These are phyloP conservation scores for Fusarium anthophilum DNA, from an alignment of 2,329 filamentous ascomycete species.

Conservation along the genomic window DNA sequence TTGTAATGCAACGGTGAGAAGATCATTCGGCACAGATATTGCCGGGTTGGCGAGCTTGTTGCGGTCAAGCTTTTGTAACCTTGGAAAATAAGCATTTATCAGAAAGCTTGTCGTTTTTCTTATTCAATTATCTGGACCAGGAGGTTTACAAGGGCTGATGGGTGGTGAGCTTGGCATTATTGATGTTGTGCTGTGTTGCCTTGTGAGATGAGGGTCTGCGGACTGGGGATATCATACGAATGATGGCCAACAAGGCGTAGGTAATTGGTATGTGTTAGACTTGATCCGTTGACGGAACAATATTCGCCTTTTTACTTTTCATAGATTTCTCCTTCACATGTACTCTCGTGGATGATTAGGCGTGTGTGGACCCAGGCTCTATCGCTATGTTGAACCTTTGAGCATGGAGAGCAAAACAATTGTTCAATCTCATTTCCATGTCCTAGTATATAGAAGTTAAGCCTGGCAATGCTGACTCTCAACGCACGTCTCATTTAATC, in stretches of 20 bases:
- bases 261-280: neutral
- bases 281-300: neutral
- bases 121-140: neutral
- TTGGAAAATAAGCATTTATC: conserved; percentile 2
- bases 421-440: neutral
- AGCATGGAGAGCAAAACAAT: neutral
- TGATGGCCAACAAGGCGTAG: neutral
- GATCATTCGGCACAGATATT: neutral
- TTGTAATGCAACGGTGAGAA: conserved; percentile 10
- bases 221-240: neutral
- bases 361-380: neutral
- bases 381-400: neutral
- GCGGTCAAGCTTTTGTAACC: conserved; percentile 23
- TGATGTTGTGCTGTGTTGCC: neutral
- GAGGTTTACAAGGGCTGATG: neutral
- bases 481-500: neutral
- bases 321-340: neutral
- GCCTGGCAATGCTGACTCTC: neutral
- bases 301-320: neutral
- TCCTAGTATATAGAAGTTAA: neutral
- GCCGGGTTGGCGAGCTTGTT: conserved; percentile 16
- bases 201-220: neutral
- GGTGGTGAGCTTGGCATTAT: conserved; percentile 12
- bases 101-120: conserved; percentile 20
- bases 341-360: neutral